Evolutionary conservation across 306 rosid genomes (phyloP).

Genomic region (Citrullus amarus): DNA sequence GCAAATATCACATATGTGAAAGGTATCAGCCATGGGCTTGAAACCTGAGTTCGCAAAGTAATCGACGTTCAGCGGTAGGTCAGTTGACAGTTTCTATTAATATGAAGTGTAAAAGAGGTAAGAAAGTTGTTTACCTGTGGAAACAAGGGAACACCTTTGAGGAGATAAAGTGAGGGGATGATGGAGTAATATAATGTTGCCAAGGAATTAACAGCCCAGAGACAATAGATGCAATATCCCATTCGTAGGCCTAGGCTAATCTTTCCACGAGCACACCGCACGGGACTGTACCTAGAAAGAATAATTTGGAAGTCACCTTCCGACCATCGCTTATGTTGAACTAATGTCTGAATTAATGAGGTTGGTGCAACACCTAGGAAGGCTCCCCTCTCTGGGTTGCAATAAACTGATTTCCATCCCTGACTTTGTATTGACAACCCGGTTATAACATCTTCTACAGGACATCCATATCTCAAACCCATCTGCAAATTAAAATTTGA

Average conservation of each 20-base stretch:
- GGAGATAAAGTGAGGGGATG: constrained; percentile 58
- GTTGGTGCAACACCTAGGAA: constrained; percentile 59
- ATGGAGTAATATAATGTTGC: constrained; percentile 43
- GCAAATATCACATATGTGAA: constrained; percentile 47
- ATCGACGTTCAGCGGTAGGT: not conserved
- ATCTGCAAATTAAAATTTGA: constrained; percentile 26
- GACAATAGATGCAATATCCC: constrained; percentile 35
- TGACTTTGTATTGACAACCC: constrained; percentile 46
- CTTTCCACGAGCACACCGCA: constrained; percentile 36
- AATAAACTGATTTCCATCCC: constrained; percentile 75
- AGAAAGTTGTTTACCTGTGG: constrained; percentile 35
- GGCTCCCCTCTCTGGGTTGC: constrained; percentile 49
- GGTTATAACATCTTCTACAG: constrained; percentile 77
- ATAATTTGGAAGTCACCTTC: constrained; percentile 61
- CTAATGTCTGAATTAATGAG: constrained; percentile 35
- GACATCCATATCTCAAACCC: constrained; percentile 62
- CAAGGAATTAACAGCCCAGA: constrained; percentile 50
- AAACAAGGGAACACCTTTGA: constrained; percentile 49
- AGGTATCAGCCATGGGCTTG: constrained; percentile 73
- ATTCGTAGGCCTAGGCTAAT: constrained; percentile 52
- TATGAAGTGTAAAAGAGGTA: not conserved
- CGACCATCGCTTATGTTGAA: constrained; percentile 83
- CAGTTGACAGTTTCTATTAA: not conserved
- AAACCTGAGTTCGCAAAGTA: constrained; percentile 29
- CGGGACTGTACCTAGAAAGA: constrained; percentile 50